These are phyloP conservation scores for Strobilomyces confusus DNA, from an alignment of 768 basidiomycete species.

Conservation along the genomic window DNA sequence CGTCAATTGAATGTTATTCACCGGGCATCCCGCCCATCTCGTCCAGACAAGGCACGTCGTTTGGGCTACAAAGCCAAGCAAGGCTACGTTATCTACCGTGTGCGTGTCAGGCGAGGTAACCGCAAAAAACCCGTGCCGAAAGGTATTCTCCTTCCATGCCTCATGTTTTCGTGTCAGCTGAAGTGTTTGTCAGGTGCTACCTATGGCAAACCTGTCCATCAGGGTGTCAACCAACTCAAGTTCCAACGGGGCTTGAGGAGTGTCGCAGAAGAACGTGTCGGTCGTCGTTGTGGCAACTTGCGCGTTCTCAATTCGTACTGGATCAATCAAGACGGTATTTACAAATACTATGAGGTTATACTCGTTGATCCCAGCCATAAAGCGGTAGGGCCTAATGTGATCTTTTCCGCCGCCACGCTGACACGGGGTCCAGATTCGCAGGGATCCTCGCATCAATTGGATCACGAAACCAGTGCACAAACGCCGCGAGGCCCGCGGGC, in stretches of 20 bases:
- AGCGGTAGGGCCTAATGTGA: slow-evolving; percentile 54
- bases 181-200: slow-evolving; percentile 67
- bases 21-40: slow-evolving; percentile 95
- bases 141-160: slow-evolving; percentile 50
- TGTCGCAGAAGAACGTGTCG: slow-evolving; percentile 97
- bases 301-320: slow-evolving; percentile 98
- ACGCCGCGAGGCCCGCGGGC: slow-evolving; percentile 94
- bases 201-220: slow-evolving; percentile 97
- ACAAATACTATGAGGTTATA: slow-evolving; percentile 99
- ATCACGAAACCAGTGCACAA: slow-evolving; percentile 98
- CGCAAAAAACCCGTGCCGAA: slow-evolving; percentile 98
- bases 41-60: slow-evolving; percentile 98
- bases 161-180: neutral
- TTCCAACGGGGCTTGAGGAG: slow-evolving; percentile 91
- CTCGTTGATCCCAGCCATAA: slow-evolving; percentile 95
- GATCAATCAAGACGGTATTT: slow-evolving; percentile 98
- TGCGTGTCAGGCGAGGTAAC: slow-evolving; percentile 97
- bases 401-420: slow-evolving; percentile 1
- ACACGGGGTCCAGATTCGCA: slow-evolving; percentile 62
- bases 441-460: slow-evolving; percentile 98
- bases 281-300: slow-evolving; percentile 91
- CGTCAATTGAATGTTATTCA: slow-evolving; percentile 98
- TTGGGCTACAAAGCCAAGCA: slow-evolving; percentile 99
- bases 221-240: slow-evolving; percentile 99
- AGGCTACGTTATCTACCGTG: slow-evolving; percentile 96